These are phyloP conservation scores for Lasiodiplodia theobromae DNA, from an alignment of 2,329 filamentous ascomycete species.

Conservation along the genomic window DNA sequence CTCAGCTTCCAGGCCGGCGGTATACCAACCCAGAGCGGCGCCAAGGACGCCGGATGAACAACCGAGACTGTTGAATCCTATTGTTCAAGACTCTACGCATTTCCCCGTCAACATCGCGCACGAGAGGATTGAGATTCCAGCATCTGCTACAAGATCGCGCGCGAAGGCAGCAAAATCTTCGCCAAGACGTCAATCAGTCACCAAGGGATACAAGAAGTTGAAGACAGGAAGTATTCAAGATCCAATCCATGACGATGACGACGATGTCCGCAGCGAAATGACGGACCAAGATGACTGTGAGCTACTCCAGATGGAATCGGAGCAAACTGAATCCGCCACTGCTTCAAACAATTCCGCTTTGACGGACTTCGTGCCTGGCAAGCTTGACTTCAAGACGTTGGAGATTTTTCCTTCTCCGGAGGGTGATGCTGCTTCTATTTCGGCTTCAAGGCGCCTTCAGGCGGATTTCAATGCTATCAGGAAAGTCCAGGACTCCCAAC, in stretches of 20 bases:
- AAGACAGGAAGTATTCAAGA: background rate
- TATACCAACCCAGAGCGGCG: background rate
- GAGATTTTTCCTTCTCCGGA: slow-evolving; percentile 62
- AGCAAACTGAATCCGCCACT: slow-evolving; percentile 29
- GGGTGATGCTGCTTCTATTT: slow-evolving; percentile 65
- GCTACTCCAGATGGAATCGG: slow-evolving; percentile 41
- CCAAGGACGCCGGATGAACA: background rate
- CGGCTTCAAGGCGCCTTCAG: slow-evolving; percentile 68
- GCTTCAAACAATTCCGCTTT: slow-evolving; percentile 33
- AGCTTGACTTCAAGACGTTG: slow-evolving; percentile 67
- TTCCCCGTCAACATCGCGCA: background rate
- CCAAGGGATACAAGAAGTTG: slow-evolving; percentile 10
- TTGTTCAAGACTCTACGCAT: slow-evolving; percentile 1
- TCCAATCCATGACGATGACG: slow-evolving; percentile 30
- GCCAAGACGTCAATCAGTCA: background rate
- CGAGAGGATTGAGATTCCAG: slow-evolving; percentile 4
- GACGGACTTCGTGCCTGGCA: slow-evolving; percentile 72
- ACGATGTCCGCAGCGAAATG: slow-evolving; percentile 54
- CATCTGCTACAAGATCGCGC: background rate
- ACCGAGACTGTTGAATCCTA: background rate
- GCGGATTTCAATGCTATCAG: slow-evolving; percentile 70
- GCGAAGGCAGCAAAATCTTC: background rate
- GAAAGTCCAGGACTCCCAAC: slow-evolving; percentile 67
- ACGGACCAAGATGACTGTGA: slow-evolving; percentile 58
- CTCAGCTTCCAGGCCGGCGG: too few relatives aligned